Evolutionary conservation across 2,329 filamentous ascomycete genomes (phyloP).

Genomic region (Dactylellina sp.): DNA sequence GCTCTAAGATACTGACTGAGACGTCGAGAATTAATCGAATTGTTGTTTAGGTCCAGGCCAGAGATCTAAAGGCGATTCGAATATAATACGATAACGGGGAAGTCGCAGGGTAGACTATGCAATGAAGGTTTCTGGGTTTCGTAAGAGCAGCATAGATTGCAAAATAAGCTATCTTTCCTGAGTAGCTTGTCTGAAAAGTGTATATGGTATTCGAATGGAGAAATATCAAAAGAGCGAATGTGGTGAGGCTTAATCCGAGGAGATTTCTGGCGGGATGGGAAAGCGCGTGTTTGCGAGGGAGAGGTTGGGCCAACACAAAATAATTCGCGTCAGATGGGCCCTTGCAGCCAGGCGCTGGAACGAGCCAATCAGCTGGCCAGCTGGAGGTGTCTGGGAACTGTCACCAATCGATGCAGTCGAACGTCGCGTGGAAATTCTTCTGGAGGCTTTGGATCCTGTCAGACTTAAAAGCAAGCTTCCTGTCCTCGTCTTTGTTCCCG

Average conservation of each 20-base stretch:
- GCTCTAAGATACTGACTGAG: too few relatives aligned
- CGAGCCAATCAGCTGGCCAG: conserved; percentile 12
- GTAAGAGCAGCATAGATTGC: not conserved
- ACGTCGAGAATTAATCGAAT: conserved; percentile 1
- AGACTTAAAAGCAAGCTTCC: too few relatives aligned
- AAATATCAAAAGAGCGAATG: not conserved
- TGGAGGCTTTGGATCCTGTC: not conserved
- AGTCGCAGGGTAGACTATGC: too few relatives aligned
- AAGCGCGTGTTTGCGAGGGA: conserved; percentile 29
- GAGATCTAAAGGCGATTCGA: too few relatives aligned
- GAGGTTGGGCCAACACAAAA: conserved; percentile 22
- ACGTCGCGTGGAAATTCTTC: not conserved
- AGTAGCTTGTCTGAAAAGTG: not conserved
- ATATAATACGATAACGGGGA: too few relatives aligned
- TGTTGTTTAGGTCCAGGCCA: too few relatives aligned
- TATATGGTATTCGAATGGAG: not conserved
- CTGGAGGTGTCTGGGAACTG: not conserved
- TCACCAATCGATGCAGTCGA: not conserved
- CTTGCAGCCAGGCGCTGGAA: too few relatives aligned
- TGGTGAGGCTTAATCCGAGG: conserved; percentile 2
- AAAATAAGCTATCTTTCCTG: too few relatives aligned
- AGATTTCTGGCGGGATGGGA: conserved; percentile 17
- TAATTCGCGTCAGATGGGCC: conserved; percentile 20
- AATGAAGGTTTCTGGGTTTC: too few relatives aligned
- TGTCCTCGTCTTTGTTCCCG: too few relatives aligned